Conservation (phyloP, 148 eudicot species). For the Mesembryanthemum crystallinum region DNA sequence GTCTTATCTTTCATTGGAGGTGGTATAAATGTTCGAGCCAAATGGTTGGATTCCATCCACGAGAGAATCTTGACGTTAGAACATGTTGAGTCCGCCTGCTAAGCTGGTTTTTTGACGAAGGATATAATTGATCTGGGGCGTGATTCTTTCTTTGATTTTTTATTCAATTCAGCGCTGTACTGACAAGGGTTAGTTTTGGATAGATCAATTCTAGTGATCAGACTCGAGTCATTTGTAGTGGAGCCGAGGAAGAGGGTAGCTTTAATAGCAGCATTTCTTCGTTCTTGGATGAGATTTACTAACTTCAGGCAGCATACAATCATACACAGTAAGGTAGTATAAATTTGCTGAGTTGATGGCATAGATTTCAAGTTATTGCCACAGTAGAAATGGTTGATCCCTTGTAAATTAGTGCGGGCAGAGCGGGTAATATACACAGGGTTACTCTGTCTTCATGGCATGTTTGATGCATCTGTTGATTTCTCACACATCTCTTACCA, state of each 20-base stretch:
- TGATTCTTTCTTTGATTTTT: slow-evolving; percentile 12
- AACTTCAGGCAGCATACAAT: slow-evolving; percentile 23
- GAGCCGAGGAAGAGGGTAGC: slow-evolving; percentile 20
- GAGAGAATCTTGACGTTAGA: slow-evolving; percentile 9
- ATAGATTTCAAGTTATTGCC: slow-evolving; percentile 14
- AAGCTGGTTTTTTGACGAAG: slow-evolving; percentile 1
- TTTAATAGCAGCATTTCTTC: slow-evolving; percentile 9
- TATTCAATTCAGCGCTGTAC: slow-evolving; percentile 8
- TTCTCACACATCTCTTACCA: slow-evolving; percentile 15
- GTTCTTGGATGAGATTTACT: slow-evolving; percentile 20
- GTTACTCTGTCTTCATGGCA: slow-evolving; percentile 8
- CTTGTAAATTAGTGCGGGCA: slow-evolving; percentile 29
- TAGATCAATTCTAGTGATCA: slow-evolving; percentile 10
- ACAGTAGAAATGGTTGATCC: slow-evolving; percentile 19
- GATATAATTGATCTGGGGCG: not conserved
- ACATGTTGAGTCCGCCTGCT: slow-evolving; percentile 4
- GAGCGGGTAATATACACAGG: slow-evolving; percentile 21
- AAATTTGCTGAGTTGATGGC: slow-evolving; percentile 7
- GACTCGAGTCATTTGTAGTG: slow-evolving; percentile 11
- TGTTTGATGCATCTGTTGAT: slow-evolving; percentile 2
- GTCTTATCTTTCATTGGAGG: not conserved
- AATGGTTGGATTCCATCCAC: not conserved
- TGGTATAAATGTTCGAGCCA: not conserved
- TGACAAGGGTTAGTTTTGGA: slow-evolving; percentile 14
- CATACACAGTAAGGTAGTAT: slow-evolving; percentile 27